Evolutionary conservation across 176 grass and related monocot species (phyloP).

Genomic region (Hyparrhenia diplandra): DNA sequence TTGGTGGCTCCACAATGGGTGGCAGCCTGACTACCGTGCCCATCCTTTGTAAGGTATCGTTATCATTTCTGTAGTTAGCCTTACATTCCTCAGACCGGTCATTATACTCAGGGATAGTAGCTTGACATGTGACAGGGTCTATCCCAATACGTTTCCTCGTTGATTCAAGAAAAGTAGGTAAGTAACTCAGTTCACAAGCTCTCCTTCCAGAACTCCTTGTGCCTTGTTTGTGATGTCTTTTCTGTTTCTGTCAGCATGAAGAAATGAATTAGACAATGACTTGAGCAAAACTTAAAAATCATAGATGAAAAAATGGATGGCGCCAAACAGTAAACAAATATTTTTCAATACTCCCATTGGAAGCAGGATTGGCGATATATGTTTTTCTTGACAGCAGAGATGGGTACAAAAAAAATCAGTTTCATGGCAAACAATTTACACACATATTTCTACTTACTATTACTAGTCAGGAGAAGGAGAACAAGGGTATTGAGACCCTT

Average conservation of each 20-base stretch:
- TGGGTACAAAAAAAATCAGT: not conserved
- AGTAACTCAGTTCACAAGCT: not conserved
- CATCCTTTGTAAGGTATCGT: not conserved
- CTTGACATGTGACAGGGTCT: not conserved
- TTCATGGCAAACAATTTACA: not conserved
- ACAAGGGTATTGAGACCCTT: not conserved
- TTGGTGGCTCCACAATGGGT: not conserved
- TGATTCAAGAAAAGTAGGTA: conserved; percentile 1
- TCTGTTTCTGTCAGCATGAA: conserved; percentile 30
- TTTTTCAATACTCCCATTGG: not conserved
- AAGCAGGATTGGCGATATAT: not conserved
- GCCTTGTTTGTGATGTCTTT: not conserved
- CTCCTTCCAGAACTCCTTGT: conserved; percentile 27
- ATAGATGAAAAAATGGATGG: not conserved
- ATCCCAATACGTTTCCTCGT: not conserved
- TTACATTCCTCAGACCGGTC: conserved; percentile 14
- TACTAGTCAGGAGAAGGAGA: not conserved
- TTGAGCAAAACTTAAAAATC: conserved; percentile 3
- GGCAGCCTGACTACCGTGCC: conserved; percentile 26
- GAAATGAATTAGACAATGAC: conserved; percentile 23
- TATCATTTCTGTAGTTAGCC: conserved; percentile 32
- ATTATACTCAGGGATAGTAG: conserved; percentile 34
- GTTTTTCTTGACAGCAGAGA: not conserved
- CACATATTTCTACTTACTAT: not conserved
- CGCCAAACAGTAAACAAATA: not conserved